phyloP scores from a whole-genome alignment of 305 asterid genomes.

The Fraxinus platypoda region DNA sequence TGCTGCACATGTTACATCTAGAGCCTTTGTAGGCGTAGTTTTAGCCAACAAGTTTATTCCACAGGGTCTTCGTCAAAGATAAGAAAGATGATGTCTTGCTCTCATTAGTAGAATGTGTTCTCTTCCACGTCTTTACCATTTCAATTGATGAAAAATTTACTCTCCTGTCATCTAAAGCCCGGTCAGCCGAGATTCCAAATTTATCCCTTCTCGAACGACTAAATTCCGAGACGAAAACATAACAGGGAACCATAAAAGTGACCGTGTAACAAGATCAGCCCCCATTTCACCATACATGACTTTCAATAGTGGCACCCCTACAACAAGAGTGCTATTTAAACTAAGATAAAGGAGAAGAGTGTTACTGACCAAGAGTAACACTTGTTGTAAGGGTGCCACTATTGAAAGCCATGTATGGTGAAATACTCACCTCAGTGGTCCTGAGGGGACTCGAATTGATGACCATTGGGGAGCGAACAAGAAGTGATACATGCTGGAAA shows the following conservation, averaged over 20 bases:
- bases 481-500: too few relatives aligned
- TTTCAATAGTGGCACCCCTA: too few relatives aligned
- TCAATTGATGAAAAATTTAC: neutral
- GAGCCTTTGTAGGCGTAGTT: constrained; percentile 19
- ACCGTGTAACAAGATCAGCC: constrained; percentile 42
- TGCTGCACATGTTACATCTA: constrained; percentile 46
- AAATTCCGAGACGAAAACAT: constrained; percentile 45
- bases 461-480: too few relatives aligned
- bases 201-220: too few relatives aligned
- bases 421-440: too few relatives aligned
- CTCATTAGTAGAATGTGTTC: neutral
- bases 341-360: too few relatives aligned
- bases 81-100: neutral
- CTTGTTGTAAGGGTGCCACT: too few relatives aligned
- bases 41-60: constrained; percentile 29
- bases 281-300: too few relatives aligned
- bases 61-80: constrained; percentile 34
- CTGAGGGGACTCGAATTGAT: too few relatives aligned
- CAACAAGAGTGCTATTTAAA: too few relatives aligned
- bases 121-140: neutral
- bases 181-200: neutral
- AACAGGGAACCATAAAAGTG: constrained; percentile 52
- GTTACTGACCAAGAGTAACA: too few relatives aligned
- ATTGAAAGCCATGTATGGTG: too few relatives aligned
- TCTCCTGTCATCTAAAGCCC: neutral